Conservation (phyloP, 768 basidiomycete genomes). For the Gloeostereum incarnatum region DNA sequence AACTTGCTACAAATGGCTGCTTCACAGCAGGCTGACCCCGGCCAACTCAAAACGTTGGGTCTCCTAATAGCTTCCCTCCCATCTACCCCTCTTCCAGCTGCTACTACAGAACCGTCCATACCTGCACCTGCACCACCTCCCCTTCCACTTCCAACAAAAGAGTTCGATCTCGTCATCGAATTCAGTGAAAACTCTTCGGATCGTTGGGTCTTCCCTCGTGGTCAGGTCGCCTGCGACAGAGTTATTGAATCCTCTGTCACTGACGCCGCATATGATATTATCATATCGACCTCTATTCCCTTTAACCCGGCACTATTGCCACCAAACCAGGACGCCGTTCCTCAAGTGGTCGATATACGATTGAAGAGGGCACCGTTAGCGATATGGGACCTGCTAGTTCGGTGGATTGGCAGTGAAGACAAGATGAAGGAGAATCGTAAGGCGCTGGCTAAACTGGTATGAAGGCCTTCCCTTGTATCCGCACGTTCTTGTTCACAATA, state of each 20-base stretch:
- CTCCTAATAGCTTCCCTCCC: conserved; percentile 66
- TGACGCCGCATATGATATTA: conserved; percentile 19
- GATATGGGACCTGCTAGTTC: conserved; percentile 48
- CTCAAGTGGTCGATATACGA: conserved; percentile 33
- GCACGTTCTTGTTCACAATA: conserved; percentile 3
- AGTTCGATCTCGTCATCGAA: conserved; percentile 69
- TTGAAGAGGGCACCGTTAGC: conserved; percentile 36
- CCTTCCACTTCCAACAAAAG: conserved; percentile 27
- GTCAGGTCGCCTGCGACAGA: conserved; percentile 39
- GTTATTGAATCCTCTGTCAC: conserved; percentile 15
- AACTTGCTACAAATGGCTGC: conserved; percentile 59
- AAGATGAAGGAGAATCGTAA: conserved; percentile 40
- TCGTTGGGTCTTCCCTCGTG: conserved; percentile 63
- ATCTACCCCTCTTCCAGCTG: conserved; percentile 10
- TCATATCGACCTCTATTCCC: conserved; percentile 35
- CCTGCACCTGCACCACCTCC: conserved; percentile 7
- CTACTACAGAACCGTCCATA: conserved; percentile 8
- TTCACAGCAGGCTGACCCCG: conserved; percentile 47
- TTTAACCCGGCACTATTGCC: conserved; percentile 15
- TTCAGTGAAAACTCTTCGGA: conserved; percentile 56
- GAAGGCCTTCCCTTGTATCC: conserved; percentile 4
- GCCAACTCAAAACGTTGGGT: conserved; percentile 60
- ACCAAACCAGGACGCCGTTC: conserved; percentile 3
- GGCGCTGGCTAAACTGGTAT: conserved; percentile 37
- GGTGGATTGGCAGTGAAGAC: conserved; percentile 54